Evolutionary conservation across 2,329 filamentous ascomycete species (phyloP).

Genomic region (Dothidotthia symphoricarpi): DNA sequence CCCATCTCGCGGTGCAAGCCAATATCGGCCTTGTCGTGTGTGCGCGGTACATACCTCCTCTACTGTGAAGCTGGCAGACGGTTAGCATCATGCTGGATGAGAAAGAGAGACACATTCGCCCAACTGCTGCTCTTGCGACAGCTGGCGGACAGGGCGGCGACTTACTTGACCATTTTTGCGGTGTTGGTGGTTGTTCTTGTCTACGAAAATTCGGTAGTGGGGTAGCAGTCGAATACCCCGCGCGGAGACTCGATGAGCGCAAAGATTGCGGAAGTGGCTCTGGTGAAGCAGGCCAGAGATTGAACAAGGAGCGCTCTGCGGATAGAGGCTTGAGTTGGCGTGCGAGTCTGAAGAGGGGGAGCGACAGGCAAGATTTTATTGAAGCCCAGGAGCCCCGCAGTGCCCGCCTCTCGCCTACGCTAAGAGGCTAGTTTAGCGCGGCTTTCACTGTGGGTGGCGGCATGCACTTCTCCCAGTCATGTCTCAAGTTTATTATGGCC

Average conservation of each 20-base stretch:
- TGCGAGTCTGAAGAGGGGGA: constrained; percentile 11
- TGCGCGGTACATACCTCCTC: constrained; percentile 65
- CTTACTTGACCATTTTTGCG: constrained; percentile 99
- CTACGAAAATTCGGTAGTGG: constrained; percentile 38
- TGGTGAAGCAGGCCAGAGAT: constrained; percentile 35
- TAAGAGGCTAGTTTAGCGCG: too few species aligned
- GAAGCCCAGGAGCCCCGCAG: too few species aligned
- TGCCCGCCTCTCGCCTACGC: too few species aligned
- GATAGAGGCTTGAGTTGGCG: constrained; percentile 23
- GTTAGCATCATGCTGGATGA: constrained; percentile 50
- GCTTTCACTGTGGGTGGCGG: too few species aligned
- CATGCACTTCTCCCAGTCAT: too few species aligned
- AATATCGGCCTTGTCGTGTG: constrained; percentile 17
- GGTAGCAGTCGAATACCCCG: constrained; percentile 37
- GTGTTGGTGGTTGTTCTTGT: constrained; percentile 54
- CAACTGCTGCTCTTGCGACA: too few species aligned
- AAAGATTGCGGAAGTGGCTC: constrained; percentile 29
- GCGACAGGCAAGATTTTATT: constrained; percentile 6
- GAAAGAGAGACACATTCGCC: too few species aligned
- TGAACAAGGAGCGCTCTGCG: constrained; percentile 26
- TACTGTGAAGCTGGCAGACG: constrained; percentile 81
- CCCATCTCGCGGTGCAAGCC: constrained; percentile 7
- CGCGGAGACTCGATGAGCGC: constrained; percentile 28
- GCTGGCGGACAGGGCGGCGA: too few species aligned
- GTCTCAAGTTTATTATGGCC: too few species aligned